Base-by-base conservation (phyloP, 1,284 basidiomycete genomes). In the Singerocomus inundabilis region DNA sequence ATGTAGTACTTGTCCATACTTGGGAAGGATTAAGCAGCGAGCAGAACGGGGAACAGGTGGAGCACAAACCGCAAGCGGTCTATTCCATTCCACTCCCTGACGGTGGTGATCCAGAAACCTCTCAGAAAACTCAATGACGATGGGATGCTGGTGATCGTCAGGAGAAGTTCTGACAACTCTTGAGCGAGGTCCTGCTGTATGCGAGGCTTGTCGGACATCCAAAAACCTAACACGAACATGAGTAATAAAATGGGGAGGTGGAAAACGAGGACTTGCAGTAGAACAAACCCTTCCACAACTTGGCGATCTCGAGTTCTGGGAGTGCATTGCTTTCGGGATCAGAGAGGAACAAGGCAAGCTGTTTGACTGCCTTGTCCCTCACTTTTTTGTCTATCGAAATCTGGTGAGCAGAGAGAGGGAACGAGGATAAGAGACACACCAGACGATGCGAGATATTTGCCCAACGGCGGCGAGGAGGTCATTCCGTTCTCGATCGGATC, bases 131-230 rank as follows among this genome's bases (percentile, higher is more conserved):
- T 77, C 13, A 98, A 67, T 0, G 92, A 82, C 2, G 82, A 78
- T 6, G 75, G 49, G 0, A 78, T 72, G 29, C 74, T 78, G 6
- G 82, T 72, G 52, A 94, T 91, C 9, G 75, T 78, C 29, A 97
- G 71, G 5, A 93, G 61, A 31, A 98, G 76, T 51, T 92, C 84
- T 10, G 96, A 85, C 24, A 99, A 73, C 61, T 96, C 91, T 9
- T 78, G 75, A 0, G 96, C 93, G 7, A 99, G 80, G 4, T 85
- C 85, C 69, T 99, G 97, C 67, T 99, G 96, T 5, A 99, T 88
- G 4, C 96, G 77, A 6, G 96, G 95, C 69, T 99, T 99, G 73
- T 99, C 96, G 4, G 93, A 98, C 94, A 98, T 98, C 95, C 95
- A 99, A 71, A 96, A 98, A 64, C 93, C 93, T 95, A 50, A 5